Evolutionary conservation across 2,329 filamentous ascomycete species (phyloP).

Genomic region (Pyrenophora teres): DNA sequence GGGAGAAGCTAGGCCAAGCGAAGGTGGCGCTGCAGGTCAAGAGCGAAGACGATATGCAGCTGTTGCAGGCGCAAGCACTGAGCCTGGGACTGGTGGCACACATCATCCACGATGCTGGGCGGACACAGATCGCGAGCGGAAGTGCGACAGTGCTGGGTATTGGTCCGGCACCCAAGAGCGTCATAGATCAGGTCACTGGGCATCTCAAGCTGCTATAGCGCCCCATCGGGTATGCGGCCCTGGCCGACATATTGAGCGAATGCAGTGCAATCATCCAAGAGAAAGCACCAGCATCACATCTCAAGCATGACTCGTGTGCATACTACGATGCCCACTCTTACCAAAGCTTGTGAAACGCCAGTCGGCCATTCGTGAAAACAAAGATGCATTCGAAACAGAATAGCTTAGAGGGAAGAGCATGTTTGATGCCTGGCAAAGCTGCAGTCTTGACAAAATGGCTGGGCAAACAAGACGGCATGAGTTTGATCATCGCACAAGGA

Average conservation of each 20-base stretch:
- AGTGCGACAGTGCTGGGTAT: slow-evolving; percentile 89
- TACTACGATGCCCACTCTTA: background rate
- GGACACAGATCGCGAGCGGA: slow-evolving; percentile 93
- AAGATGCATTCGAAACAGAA: background rate
- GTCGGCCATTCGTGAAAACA: background rate
- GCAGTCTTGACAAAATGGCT: background rate
- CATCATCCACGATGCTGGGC: slow-evolving; percentile 91
- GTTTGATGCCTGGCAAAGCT: background rate
- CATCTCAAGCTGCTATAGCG: slow-evolving; percentile 76
- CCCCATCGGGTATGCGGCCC: background rate
- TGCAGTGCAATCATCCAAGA: background rate
- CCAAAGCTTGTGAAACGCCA: background rate
- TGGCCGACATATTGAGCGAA: background rate
- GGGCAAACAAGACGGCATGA: background rate
- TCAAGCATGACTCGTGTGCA: slow-evolving; percentile 8
- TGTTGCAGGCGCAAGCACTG: slow-evolving; percentile 79
- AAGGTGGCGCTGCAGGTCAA: slow-evolving; percentile 93
- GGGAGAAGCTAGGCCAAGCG: slow-evolving; percentile 85
- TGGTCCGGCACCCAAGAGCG: slow-evolving; percentile 74
- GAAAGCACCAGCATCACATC: background rate
- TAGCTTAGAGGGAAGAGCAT: background rate
- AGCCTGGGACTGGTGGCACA: slow-evolving; percentile 85
- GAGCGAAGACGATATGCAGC: slow-evolving; percentile 76
- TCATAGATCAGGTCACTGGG: slow-evolving; percentile 85
- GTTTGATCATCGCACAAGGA: background rate